Conservation (phyloP, 192 early-diverging fungal genomes). For the Rhizophagus prolifer region DNA sequence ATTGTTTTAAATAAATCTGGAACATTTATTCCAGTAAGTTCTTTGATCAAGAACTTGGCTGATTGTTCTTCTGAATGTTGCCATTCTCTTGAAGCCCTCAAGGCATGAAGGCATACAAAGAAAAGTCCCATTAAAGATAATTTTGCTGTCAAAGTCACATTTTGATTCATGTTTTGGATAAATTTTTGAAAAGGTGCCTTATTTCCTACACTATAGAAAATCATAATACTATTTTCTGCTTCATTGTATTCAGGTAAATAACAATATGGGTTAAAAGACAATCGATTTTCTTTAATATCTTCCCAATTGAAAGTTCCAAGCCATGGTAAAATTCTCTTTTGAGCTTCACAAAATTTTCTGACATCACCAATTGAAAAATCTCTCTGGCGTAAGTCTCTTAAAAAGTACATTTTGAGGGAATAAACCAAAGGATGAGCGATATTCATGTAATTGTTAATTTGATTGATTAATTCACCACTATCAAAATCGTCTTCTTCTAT, state of each 20-base stretch:
- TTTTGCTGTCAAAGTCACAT: background rate
- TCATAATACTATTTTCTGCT: conserved; percentile 1
- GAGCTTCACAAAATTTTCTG: conserved; percentile 10
- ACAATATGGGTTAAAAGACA: conserved; percentile 29
- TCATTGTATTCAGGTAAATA: background rate
- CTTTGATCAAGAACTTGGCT: background rate
- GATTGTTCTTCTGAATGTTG: background rate
- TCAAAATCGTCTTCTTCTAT: background rate
- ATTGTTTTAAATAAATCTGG: conserved; percentile 4
- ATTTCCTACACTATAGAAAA: background rate
- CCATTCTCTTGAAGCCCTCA: conserved; percentile 1
- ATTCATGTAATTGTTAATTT: conserved; percentile 15
- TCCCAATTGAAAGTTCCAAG: conserved; percentile 16
- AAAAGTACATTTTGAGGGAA: conserved; percentile 29
- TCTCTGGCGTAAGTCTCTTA: conserved; percentile 1
- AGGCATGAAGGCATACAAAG: background rate
- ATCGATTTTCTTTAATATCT: background rate
- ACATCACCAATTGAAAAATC: conserved; percentile 19
- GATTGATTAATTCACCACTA: background rate
- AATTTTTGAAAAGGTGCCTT: background rate
- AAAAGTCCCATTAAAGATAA: conserved; percentile 23
- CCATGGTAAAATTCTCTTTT: conserved; percentile 23
- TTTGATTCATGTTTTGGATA: background rate
- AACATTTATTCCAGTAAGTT: background rate
- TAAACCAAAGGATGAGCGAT: conserved; percentile 9